phyloP scores from a whole-genome alignment of 1,284 basidiomycete genomes.

The Testicularia cyperi region DNA sequence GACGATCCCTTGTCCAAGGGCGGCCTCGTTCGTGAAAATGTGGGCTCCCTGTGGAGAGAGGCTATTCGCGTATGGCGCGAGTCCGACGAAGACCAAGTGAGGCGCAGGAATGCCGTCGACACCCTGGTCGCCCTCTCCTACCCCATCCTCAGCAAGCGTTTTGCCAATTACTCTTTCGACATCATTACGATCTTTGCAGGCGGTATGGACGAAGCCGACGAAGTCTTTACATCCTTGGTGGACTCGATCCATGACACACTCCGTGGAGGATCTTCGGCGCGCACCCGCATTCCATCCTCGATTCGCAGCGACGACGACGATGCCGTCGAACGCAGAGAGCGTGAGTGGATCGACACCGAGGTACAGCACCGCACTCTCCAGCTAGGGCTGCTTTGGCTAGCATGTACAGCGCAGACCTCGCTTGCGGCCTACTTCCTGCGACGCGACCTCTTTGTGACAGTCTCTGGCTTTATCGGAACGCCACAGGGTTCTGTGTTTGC shows the following conservation, averaged over 20 bases:
- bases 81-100: conserved; percentile 40
- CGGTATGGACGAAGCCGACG: conserved; percentile 57
- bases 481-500: conserved; percentile 31
- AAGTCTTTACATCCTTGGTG: conserved; percentile 49
- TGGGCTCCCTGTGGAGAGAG: conserved; percentile 52
- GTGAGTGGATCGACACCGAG: conserved; percentile 31
- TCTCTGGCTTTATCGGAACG: conserved; percentile 28
- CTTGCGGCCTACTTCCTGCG: conserved; percentile 52
- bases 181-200: conserved; percentile 52
- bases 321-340: conserved; percentile 2
- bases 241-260: conserved; percentile 44
- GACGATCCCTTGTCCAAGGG: conserved; percentile 38
- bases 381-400: conserved; percentile 46
- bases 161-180: conserved; percentile 52
- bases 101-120: conserved; percentile 47
- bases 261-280: conserved; percentile 27
- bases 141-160: conserved; percentile 47
- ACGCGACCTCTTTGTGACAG: conserved; percentile 48
- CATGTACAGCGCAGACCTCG: conserved; percentile 41
- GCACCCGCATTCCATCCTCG: conserved; percentile 24
- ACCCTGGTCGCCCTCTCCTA: conserved; percentile 48
- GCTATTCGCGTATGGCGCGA: conserved; percentile 43
- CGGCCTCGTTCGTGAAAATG: conserved; percentile 45
- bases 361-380: conserved; percentile 39
- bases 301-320: conserved; percentile 9